These are phyloP conservation scores for Claviceps sp. DNA, from an alignment of 2,329 filamentous ascomycete genomes.

Conservation along the genomic window DNA sequence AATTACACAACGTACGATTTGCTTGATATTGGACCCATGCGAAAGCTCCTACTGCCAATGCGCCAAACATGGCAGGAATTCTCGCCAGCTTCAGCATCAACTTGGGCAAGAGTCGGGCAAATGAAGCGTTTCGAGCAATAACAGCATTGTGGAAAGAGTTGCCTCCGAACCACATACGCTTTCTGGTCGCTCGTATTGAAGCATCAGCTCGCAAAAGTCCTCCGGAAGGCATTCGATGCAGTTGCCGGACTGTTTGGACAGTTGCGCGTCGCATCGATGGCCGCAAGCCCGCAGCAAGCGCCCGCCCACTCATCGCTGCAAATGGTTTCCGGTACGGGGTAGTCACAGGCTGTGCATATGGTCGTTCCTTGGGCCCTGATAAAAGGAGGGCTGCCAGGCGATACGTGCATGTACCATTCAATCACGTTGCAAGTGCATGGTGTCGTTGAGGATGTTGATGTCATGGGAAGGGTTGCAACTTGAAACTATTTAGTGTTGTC, in stretches of 20 bases:
- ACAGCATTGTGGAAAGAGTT: slow-evolving; percentile 77
- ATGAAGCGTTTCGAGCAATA: slow-evolving; percentile 49
- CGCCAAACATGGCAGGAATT: slow-evolving; percentile 83
- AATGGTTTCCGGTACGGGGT: neutral
- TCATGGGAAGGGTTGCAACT: neutral
- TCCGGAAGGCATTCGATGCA: slow-evolving; percentile 54
- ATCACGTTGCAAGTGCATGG: neutral
- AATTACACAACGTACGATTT: slow-evolving; percentile 48
- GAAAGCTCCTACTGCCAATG: slow-evolving; percentile 70
- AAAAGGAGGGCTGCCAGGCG: neutral
- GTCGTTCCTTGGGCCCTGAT: neutral
- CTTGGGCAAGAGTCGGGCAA: slow-evolving; percentile 60
- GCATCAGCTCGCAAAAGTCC: slow-evolving; percentile 56
- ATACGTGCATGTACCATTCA: neutral
- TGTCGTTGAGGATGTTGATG: neutral
- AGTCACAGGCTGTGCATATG: neutral
- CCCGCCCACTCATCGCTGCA: slow-evolving; percentile 22
- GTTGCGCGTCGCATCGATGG: slow-evolving; percentile 50
- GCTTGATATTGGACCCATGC: slow-evolving; percentile 97
- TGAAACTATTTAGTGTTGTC: neutral
- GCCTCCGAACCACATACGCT: slow-evolving; percentile 63
- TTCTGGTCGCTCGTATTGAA: slow-evolving; percentile 44
- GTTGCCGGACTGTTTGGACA: slow-evolving; percentile 43
- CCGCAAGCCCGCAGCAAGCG: slow-evolving; percentile 56
- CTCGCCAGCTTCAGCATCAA: slow-evolving; percentile 81